phyloP scores from a whole-genome alignment of 306 rosid genomes.

The Cotoneaster glaucophyllus region DNA sequence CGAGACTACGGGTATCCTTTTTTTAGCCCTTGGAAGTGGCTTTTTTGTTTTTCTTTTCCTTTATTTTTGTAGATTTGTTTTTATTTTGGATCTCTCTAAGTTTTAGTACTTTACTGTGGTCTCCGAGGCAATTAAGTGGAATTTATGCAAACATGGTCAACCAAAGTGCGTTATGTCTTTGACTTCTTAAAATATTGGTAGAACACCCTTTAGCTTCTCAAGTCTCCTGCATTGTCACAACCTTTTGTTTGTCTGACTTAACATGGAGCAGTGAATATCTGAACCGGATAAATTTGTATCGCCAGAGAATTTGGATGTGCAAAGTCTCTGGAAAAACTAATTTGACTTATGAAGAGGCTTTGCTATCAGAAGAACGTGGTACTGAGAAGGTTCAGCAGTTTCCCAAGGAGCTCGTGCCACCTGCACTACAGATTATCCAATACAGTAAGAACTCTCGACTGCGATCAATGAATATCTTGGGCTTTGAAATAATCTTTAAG shows the following conservation, averaged over 20 bases:
- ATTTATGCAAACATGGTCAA: background rate
- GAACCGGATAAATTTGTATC: slow-evolving; percentile 62
- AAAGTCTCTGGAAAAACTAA: slow-evolving; percentile 74
- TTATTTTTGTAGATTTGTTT: background rate
- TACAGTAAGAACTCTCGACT: slow-evolving; percentile 55
- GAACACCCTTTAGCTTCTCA: background rate
- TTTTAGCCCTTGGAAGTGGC: background rate
- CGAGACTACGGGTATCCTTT: slow-evolving; percentile 80
- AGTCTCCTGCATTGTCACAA: background rate
- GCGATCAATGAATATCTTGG: background rate
- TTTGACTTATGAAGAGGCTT: slow-evolving; percentile 92
- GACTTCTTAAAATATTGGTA: background rate
- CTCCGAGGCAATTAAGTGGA: background rate
- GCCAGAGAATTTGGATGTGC: slow-evolving; percentile 84
- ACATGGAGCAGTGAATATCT: slow-evolving; percentile 60
- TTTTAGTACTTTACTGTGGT: background rate
- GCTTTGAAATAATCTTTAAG: background rate
- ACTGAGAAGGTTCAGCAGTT: slow-evolving; percentile 78
- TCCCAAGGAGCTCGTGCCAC: slow-evolving; percentile 68
- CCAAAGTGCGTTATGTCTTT: background rate
- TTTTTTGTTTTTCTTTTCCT: background rate
- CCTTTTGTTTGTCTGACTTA: slow-evolving; percentile 33
- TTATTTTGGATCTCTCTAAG: background rate
- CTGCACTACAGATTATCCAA: slow-evolving; percentile 70
- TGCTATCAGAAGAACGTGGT: slow-evolving; percentile 75